These are phyloP conservation scores for Starmerella khaoyaiensis DNA, from an alignment of 805 yeast genomes.

Conservation along the genomic window DNA sequence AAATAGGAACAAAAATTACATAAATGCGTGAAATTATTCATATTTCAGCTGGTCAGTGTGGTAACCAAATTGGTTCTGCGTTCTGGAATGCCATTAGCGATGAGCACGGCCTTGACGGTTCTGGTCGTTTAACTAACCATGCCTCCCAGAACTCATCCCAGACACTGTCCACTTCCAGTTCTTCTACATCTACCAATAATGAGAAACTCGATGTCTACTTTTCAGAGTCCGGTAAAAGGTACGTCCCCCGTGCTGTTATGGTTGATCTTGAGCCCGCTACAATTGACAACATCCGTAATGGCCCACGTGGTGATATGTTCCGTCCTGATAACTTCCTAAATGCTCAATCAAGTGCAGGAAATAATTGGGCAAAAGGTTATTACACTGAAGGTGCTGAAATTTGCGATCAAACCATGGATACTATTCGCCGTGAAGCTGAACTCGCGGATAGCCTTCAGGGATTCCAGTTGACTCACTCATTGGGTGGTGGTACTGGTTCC, in stretches of 20 bases:
- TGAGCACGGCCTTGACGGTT: constrained; percentile 32
- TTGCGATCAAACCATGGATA: constrained; percentile 79
- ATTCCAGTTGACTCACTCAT: constrained; percentile 74
- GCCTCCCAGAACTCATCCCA: constrained; percentile 15
- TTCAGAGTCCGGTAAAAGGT: constrained; percentile 66
- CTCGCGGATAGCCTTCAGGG: constrained; percentile 88
- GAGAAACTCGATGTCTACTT: constrained; percentile 68
- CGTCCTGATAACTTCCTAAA: constrained; percentile 85
- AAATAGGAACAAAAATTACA: no score
- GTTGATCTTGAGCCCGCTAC: constrained; percentile 94
- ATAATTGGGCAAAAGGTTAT: constrained; percentile 95
- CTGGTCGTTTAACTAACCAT: constrained; percentile 24
- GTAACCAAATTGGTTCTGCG: constrained; percentile 69
- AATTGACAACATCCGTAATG: constrained; percentile 68
- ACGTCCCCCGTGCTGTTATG: constrained; percentile 85
- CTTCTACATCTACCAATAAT: constrained; percentile 14
- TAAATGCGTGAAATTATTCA: constrained; percentile 51
- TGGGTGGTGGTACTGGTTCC: constrained; percentile 92
- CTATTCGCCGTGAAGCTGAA: constrained; percentile 87
- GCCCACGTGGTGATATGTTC: constrained; percentile 71
- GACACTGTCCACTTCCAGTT: constrained; percentile 2
- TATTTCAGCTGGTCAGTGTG: constrained; percentile 96
- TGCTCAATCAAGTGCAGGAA: constrained; percentile 89
- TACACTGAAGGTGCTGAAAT: constrained; percentile 95
- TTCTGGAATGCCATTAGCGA: constrained; percentile 33